Conservation (phyloP, 495 filamentous ascomycete genomes). For the Chlorociboria aeruginascens region DNA sequence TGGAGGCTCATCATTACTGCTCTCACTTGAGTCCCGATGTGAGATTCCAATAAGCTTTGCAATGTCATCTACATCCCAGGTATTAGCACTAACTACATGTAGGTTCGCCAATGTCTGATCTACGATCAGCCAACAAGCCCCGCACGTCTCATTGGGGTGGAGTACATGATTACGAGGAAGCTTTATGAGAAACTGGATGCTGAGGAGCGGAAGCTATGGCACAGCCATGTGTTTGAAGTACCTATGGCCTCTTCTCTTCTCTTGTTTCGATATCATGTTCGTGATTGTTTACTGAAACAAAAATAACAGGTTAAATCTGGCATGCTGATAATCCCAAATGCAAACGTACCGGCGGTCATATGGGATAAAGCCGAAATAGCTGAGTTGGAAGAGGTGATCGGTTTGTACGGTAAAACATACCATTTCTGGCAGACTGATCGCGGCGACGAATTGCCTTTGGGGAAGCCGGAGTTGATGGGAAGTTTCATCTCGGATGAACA, state of each 20-base stretch:
- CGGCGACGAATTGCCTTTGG: background rate
- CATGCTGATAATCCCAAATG: constrained; percentile 26
- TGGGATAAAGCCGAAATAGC: constrained; percentile 32
- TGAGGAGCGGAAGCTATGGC: constrained; percentile 47
- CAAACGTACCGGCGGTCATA: constrained; percentile 62
- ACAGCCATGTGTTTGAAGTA: constrained; percentile 31
- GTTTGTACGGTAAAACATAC: constrained; percentile 28
- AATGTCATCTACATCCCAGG: background rate
- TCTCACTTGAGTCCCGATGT: constrained; percentile 33
- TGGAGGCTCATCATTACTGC: constrained; percentile 28
- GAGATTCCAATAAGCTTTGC: constrained; percentile 37
- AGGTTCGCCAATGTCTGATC: constrained; percentile 51
- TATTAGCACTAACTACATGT: background rate
- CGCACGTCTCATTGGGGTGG: constrained; percentile 71
- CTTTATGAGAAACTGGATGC: constrained; percentile 53
- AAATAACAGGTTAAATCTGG: constrained; percentile 5
- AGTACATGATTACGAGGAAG: constrained; percentile 78
- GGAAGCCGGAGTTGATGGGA: constrained; percentile 28
- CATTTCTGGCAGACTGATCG: constrained; percentile 28
- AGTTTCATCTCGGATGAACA: constrained; percentile 26
- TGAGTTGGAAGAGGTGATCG: constrained; percentile 23
- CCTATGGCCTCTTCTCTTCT: constrained; percentile 59
- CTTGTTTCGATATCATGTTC: background rate
- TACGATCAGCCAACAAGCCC: constrained; percentile 57
- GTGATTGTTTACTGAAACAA: background rate